phyloP scores from a whole-genome alignment of 257 asterid genomes.

The Forsythia suspensa region DNA sequence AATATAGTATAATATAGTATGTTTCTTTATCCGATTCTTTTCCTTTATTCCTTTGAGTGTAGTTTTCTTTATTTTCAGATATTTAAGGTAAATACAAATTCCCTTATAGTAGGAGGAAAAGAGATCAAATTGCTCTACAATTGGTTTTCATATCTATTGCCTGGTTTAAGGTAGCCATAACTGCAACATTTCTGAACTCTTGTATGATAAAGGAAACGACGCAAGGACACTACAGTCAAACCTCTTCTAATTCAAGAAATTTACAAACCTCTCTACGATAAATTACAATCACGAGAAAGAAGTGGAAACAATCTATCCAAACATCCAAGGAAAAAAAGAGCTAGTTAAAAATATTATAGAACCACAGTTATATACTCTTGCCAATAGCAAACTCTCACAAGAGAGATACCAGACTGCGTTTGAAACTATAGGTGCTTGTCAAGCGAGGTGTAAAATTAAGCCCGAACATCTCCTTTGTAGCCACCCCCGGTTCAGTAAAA shows the following conservation, averaged over 20 bases:
- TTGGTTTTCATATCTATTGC: not conserved
- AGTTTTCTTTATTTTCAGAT: too few relatives aligned
- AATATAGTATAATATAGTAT: too few relatives aligned
- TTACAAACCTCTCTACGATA: constrained; percentile 21
- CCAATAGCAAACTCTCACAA: constrained; percentile 30
- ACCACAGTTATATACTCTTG: not conserved
- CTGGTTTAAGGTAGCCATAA: not conserved
- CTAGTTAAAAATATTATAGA: not conserved
- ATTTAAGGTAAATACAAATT: not conserved
- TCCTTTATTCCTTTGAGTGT: too few relatives aligned
- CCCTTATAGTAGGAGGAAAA: not conserved
- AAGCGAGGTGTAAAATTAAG: constrained; percentile 71
- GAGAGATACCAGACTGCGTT: constrained; percentile 57
- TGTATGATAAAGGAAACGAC: not conserved
- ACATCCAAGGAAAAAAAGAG: constrained; percentile 11
- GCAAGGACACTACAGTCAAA: not conserved
- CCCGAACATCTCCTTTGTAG: constrained; percentile 88
- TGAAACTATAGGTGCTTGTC: constrained; percentile 53
- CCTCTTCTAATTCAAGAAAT: constrained; percentile 9
- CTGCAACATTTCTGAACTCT: not conserved
- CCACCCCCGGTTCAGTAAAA: constrained; percentile 51
- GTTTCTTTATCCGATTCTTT: too few relatives aligned
- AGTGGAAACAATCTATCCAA: constrained; percentile 6
- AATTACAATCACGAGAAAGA: constrained; percentile 11
- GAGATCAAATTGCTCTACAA: not conserved